Percentiles rank a stretch among this genome's conserved stretches.
Conservation (phyloP, 106 monocot species). For the Dendrobium chrysotoxum region DNA sequence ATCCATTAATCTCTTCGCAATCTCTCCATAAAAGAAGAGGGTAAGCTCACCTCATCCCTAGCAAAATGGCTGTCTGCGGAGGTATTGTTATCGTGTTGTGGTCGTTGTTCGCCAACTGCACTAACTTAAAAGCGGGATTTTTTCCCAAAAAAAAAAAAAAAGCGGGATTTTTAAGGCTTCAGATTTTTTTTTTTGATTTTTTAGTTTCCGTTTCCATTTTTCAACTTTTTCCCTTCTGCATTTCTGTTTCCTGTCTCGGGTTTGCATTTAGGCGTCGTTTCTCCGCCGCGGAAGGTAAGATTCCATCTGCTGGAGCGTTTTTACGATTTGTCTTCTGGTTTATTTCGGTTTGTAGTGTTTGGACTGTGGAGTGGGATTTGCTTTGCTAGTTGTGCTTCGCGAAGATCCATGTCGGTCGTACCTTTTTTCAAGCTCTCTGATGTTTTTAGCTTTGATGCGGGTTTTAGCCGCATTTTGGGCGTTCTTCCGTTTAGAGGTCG, state of each 20-base stretch:
- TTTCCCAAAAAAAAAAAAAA: no score
- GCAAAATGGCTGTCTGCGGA: no score
- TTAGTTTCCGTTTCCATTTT: background rate
- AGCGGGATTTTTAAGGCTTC: background rate
- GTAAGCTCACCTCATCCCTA: no score
- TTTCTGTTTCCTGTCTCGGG: background rate
- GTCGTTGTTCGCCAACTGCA: background rate
- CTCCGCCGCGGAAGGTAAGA: background rate
- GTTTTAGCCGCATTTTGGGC: background rate
- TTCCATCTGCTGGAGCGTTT: background rate
- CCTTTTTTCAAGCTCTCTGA: background rate
- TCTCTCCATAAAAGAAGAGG: no score
- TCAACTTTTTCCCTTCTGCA: background rate
- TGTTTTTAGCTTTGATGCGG: background rate
- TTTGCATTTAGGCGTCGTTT: background rate
- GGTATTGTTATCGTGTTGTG: no score
- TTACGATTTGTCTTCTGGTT: background rate
- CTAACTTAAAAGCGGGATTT: background rate
- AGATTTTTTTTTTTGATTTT: background rate
- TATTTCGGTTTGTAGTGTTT: background rate
- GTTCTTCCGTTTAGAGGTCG: background rate
- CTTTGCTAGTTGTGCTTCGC: background rate
- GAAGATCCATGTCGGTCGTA: constrained; percentile 4
- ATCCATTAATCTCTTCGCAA: no score
- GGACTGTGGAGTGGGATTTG: background rate